phyloP scores from a whole-genome alignment of 1,284 basidiomycete species.

The Spongispora temasekensis region DNA sequence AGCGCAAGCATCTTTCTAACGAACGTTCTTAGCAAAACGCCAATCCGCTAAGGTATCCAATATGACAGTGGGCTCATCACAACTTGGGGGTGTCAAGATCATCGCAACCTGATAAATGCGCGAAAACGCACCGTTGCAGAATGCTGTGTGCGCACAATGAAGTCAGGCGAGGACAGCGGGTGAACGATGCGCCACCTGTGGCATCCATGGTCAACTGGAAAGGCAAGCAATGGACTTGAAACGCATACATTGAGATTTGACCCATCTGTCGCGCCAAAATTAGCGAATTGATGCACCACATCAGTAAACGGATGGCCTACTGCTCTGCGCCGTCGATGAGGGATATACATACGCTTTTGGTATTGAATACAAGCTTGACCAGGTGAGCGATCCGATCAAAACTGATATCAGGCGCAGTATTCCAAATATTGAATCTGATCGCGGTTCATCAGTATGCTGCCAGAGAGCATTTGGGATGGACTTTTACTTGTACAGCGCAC shows the following conservation, averaged over 20 bases:
- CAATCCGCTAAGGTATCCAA: constrained; percentile 83
- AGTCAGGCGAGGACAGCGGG: constrained; percentile 58
- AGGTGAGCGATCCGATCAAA: constrained; percentile 92
- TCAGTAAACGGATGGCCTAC: constrained; percentile 40
- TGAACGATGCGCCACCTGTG: constrained; percentile 62
- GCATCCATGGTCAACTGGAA: constrained; percentile 1
- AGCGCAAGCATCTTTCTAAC: constrained; percentile 19
- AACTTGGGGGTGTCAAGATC: constrained; percentile 42
- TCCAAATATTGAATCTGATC: constrained; percentile 81
- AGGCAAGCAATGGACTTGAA: constrained; percentile 3
- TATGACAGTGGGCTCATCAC: constrained; percentile 87
- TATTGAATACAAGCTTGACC: constrained; percentile 91
- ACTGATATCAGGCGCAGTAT: constrained; percentile 82
- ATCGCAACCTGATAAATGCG: background rate
- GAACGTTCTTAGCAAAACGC: constrained; percentile 81
- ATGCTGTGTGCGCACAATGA: constrained; percentile 87
- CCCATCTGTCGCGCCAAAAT: constrained; percentile 55
- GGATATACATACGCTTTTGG: constrained; percentile 82
- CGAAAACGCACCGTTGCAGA: constrained; percentile 63
- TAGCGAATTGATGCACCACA: constrained; percentile 6
- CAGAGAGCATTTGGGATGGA: constrained; percentile 1
- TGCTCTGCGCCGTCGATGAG: constrained; percentile 83
- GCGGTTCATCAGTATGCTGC: constrained; percentile 10
- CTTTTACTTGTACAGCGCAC: constrained; percentile 77
- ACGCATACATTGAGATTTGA: constrained; percentile 76